phyloP scores from a whole-genome alignment of 2,329 filamentous ascomycete species.

The Paraconiothyrium sp. region DNA sequence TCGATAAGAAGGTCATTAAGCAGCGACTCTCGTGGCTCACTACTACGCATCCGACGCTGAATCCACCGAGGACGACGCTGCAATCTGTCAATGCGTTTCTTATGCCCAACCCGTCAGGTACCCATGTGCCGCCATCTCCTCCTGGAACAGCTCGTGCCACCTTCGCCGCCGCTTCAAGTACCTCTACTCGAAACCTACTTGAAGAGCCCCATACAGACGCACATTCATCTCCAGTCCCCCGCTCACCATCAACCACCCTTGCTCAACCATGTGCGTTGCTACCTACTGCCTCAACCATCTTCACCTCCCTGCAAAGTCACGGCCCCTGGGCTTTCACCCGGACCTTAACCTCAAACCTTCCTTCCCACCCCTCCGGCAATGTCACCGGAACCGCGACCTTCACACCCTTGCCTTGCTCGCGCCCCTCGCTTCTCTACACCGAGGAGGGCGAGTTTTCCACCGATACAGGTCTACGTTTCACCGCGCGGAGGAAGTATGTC shows the following conservation, averaged over 20 bases:
- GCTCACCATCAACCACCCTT: no score
- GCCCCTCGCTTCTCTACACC: slow-evolving; percentile 39
- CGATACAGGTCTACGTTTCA: slow-evolving; percentile 63
- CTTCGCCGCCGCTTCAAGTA: no score
- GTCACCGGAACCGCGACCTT: slow-evolving; percentile 74
- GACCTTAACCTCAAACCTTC: slow-evolving; percentile 62
- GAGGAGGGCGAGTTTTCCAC: slow-evolving; percentile 73
- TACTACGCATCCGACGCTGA: slow-evolving; percentile 78
- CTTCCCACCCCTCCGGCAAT: slow-evolving; percentile 71
- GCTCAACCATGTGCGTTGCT: no score
- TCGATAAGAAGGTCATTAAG: slow-evolving; percentile 82
- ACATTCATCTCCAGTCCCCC: not conserved
- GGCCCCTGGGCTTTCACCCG: slow-evolving; percentile 70
- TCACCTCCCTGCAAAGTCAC: not conserved
- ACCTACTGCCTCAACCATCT: not conserved
- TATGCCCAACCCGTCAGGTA: slow-evolving; percentile 60
- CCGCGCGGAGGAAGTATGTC: slow-evolving; percentile 72
- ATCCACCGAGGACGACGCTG: slow-evolving; percentile 83
- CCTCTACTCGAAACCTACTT: no score
- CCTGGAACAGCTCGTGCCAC: not conserved
- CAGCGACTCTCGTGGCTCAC: slow-evolving; percentile 84
- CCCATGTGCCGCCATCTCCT: not conserved
- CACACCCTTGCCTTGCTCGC: slow-evolving; percentile 48
- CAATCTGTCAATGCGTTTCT: slow-evolving; percentile 93
- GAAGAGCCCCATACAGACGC: no score